Base-by-base conservation (phyloP, 257 asterid genomes). In the Agastache rugosa region DNA sequence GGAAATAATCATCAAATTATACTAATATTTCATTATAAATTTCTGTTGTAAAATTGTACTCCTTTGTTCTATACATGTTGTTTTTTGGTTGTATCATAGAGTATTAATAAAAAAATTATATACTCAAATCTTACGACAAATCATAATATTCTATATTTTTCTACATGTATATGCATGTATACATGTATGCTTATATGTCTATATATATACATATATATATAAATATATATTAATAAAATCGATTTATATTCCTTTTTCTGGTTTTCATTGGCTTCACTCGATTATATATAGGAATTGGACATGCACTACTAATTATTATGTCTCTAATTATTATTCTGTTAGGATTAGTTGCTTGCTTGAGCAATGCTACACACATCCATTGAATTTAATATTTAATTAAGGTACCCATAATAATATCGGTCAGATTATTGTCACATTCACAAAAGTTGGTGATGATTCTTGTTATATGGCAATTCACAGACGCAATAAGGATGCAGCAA, bases 351-450 rank as follows among this genome's bases (percentile, higher is more conserved):
- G 27, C 27, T 17, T 53, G 27, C 59, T 17, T 53, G 29, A 53
- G 59, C 27, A 53, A 53, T 53, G 22, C 3, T 17, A 9, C 25
- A 15, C 25, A 15, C 20, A 19, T 31, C 19, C 44, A 20, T 35
- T 34, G 29, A 44, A 45, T 67, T 67, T 22, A 45, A 25, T 67
- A 45, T 67, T 67, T 22, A 45, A 25, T 67, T 65, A 12, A 65
- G 56, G 42, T 23, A 39, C 11, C 11, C 20, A 23, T 15, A 23
- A 12, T 23, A 8, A 67, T 27, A 45, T 23, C 1, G 15, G 12
- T 1, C 41, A 14, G 41, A 14, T 15, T 37, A 29, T n/a, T 37
- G 29, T 19, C 31, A 37, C 35, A 14, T 8, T n/a, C 14, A 23
- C 1, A 45, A 66, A 66, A 44, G 23, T 66, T 42, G 41, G 50